Conservation (phyloP, 2,329 filamentous ascomycete genomes). For the Ophiostoma montium region DNA sequence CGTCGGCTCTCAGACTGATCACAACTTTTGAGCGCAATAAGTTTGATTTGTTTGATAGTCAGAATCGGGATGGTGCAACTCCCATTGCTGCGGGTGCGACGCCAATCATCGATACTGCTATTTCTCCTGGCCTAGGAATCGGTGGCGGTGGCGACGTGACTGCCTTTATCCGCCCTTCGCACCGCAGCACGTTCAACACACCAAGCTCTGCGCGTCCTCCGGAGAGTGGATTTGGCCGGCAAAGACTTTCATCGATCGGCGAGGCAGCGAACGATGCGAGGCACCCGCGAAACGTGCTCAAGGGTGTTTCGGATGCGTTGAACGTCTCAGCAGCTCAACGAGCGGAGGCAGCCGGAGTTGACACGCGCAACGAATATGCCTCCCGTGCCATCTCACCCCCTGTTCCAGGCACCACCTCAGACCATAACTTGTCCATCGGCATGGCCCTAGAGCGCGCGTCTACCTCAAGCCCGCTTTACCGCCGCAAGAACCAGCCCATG, state of each 20-base stretch:
- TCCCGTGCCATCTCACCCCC: slow-evolving; percentile 22
- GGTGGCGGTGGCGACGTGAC: slow-evolving; percentile 53
- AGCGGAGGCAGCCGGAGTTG: background rate
- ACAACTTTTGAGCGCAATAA: slow-evolving; percentile 59
- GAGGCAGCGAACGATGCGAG: slow-evolving; percentile 36
- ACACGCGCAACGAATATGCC: background rate
- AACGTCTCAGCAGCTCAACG: background rate
- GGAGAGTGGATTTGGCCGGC: slow-evolving; percentile 41
- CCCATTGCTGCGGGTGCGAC: slow-evolving; percentile 75
- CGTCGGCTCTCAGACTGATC: slow-evolving; percentile 76
- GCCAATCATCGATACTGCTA: slow-evolving; percentile 68
- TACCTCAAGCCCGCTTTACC: slow-evolving; percentile 49
- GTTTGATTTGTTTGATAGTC: slow-evolving; percentile 47
- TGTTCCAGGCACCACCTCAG: slow-evolving; percentile 22
- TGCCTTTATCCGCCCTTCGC: slow-evolving; percentile 52
- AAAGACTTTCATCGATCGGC: slow-evolving; percentile 64
- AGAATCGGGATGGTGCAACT: slow-evolving; percentile 44
- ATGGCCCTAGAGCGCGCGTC: slow-evolving; percentile 46
- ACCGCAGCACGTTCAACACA: slow-evolving; percentile 55
- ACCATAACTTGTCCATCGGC: slow-evolving; percentile 21
- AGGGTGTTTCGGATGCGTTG: slow-evolving; percentile 4
- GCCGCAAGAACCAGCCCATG: slow-evolving; percentile 36
- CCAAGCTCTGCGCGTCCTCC: slow-evolving; percentile 51
- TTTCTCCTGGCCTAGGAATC: slow-evolving; percentile 54
- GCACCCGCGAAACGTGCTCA: slow-evolving; percentile 19